Conservation (phyloP, 495 filamentous ascomycete genomes). For the Neurospora sp. region DNA sequence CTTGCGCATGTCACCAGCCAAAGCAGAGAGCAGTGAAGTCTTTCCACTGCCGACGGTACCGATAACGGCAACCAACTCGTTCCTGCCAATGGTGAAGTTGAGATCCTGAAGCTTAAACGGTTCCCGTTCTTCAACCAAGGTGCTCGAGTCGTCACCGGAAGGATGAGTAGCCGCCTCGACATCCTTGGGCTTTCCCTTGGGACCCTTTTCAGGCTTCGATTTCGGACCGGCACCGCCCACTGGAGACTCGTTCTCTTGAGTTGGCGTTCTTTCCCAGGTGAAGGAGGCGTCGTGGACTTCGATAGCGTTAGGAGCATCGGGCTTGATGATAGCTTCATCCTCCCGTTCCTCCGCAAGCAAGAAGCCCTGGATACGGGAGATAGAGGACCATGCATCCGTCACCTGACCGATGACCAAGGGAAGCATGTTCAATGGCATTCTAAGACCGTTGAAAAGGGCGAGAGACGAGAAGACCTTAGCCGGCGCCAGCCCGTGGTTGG, state of each 20-base stretch:
- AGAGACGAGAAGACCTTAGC: constrained; percentile 85
- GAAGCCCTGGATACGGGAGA: constrained; percentile 79
- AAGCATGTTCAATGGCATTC: constrained; percentile 80
- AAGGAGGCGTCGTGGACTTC: constrained; percentile 68
- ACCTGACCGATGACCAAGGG: constrained; percentile 82
- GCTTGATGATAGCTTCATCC: constrained; percentile 58
- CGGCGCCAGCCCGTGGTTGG: constrained; percentile 58
- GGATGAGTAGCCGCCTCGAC: constrained; percentile 9
- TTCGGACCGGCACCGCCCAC: constrained; percentile 23
- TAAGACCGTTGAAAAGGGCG: constrained; percentile 82
- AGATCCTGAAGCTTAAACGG: constrained; percentile 77
- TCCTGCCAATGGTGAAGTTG: constrained; percentile 61
- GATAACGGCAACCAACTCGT: constrained; percentile 85
- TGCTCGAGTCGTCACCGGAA: constrained; percentile 41
- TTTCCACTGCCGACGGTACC: constrained; percentile 89
- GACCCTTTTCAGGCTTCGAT: constrained; percentile 26
- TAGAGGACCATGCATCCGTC: constrained; percentile 77
- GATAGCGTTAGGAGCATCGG: constrained; percentile 55
- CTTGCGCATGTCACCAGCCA: constrained; percentile 90
- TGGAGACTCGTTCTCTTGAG: constrained; percentile 43
- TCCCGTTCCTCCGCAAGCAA: constrained; percentile 73
- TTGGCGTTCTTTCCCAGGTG: constrained; percentile 79
- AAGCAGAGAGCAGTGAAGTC: constrained; percentile 76
- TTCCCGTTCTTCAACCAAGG: constrained; percentile 45
- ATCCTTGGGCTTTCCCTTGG: constrained; percentile 29